Evolutionary conservation across 1,284 basidiomycete species (phyloP), one percentile per base, ranked within the genome.

Genomic region (Gastroboletus turbinatus): DNA sequence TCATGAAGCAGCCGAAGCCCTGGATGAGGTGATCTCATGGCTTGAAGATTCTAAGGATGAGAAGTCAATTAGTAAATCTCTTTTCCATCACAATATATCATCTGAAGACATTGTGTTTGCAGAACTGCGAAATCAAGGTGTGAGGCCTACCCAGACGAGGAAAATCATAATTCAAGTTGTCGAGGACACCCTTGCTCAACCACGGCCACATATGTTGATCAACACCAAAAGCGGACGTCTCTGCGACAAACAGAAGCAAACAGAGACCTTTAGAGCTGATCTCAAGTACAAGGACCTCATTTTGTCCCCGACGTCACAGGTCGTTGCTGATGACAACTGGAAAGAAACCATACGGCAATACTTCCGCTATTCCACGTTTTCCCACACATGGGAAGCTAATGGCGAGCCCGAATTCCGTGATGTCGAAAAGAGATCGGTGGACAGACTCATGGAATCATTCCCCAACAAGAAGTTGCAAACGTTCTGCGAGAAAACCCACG

Each of bases 301-400:
- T 21, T 19, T 58, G 27, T 53, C 56, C 19, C 50, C 46, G 27
- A 19, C 21, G 11, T 44, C 46, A 2, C 33, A 16, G 16, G 40
- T 30, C n/a, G 10, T 1, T 19, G 36, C 5, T 16, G 10, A 46
- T 19, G 4, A 0, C n/a, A 29, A 17, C 19, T 56, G 53, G 55
- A 27, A 52, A 21, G 19, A 9, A 14, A 17, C 4, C 17, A 17
- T 58, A n/a, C 17, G 2, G 19, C 1, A 27, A 13, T 58, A 48
- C 46, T 59, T 58, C 21, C 42, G 45, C 10, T 58, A 58, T 30
- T 29, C 49, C 9, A 58, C 27, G 5, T 32, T 58, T 2, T 58
- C 56, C 8, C 57, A 59, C 29, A 58, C 55, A 14, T 57, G 56
- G 56, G 56, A 57, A 42, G 55, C 42, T 3, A 2, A 2, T 7